A percentile compares a stretch with the other conserved stretches of the same genome.
Evolutionary conservation across 2,329 filamentous ascomycete genomes (phyloP).

Genomic region (Pestalotiopsis sp.): DNA sequence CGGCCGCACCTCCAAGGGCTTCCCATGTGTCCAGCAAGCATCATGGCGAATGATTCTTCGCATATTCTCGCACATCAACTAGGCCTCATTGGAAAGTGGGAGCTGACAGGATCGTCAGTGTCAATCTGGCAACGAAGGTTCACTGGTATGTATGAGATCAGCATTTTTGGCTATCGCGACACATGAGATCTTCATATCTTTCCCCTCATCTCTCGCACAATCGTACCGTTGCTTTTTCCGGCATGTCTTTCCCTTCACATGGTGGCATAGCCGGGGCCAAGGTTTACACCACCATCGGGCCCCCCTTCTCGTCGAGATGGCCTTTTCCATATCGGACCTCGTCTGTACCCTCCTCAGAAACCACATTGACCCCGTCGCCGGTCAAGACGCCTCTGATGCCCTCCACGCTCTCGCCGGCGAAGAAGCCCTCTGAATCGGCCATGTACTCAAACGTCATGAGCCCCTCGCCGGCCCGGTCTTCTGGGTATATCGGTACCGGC

Average conservation of each 20-base stretch:
- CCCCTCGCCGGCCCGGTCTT: not conserved
- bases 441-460: slow-evolving; percentile 12
- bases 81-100: not conserved
- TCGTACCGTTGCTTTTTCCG: not conserved
- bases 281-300: not conserved
- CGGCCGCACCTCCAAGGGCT: not conserved
- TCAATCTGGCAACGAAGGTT: not conserved
- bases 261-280: not conserved
- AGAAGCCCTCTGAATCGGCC: slow-evolving; percentile 13
- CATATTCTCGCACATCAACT: not conserved
- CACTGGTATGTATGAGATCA: not conserved
- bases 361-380: not conserved
- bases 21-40: not conserved
- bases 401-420: slow-evolving; percentile 5
- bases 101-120: not conserved
- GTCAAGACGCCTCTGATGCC: not conserved
- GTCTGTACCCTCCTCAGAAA: not conserved
- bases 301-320: not conserved
- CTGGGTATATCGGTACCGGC: slow-evolving; percentile 19
- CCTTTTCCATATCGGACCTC: not conserved
- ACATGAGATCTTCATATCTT: not conserved
- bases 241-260: not conserved
- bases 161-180: not conserved
- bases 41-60: not conserved
- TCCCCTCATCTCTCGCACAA: not conserved